Percentiles rank a stretch among this genome's conserved stretches.
Conservation (phyloP, 768 basidiomycete species). For the Pleurotus tuoliensis region DNA sequence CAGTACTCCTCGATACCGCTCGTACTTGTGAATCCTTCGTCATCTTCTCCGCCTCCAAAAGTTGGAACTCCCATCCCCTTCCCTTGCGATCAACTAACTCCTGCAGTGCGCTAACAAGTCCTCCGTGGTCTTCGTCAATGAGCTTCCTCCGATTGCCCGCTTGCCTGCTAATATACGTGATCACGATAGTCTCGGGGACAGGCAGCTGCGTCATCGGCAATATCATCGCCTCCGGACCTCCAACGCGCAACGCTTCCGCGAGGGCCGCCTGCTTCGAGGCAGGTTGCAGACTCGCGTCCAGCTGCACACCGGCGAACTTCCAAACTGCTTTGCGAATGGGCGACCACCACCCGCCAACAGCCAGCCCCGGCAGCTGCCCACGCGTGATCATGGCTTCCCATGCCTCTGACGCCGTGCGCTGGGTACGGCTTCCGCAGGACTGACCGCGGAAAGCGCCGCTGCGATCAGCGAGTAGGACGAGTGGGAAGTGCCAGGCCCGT, state of each 20-base stretch:
- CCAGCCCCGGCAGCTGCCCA: slow-evolving; percentile 30
- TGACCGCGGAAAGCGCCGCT: slow-evolving; percentile 71
- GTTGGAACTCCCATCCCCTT: slow-evolving; percentile 54
- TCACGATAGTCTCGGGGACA: slow-evolving; percentile 49
- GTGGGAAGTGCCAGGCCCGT: slow-evolving; percentile 69
- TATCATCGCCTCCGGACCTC: not conserved
- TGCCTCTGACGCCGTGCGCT: slow-evolving; percentile 71
- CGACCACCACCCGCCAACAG: slow-evolving; percentile 73
- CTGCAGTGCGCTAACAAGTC: slow-evolving; percentile 47
- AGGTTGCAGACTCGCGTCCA: not conserved
- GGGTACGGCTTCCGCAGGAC: slow-evolving; percentile 58
- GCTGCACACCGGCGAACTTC: slow-evolving; percentile 54
- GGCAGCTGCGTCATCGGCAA: slow-evolving; percentile 24
- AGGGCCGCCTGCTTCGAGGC: not conserved
- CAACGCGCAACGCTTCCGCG: not conserved
- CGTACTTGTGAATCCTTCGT: slow-evolving; percentile 74
- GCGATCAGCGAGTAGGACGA: slow-evolving; percentile 67
- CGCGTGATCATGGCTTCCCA: slow-evolving; percentile 43
- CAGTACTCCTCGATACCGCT: slow-evolving; percentile 64
- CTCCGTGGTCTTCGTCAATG: slow-evolving; percentile 49
- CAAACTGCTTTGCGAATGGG: slow-evolving; percentile 64
- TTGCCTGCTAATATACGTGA: slow-evolving; percentile 75
- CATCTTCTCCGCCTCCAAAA: slow-evolving; percentile 61
- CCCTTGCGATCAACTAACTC: slow-evolving; percentile 41
- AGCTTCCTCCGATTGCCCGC: slow-evolving; percentile 47